A percentile compares a stretch with the other conserved stretches of the same genome.
These are phyloP conservation scores for Scortechinia acanthostroma DNA, from an alignment of 2,329 filamentous ascomycete species.

Conservation along the genomic window DNA sequence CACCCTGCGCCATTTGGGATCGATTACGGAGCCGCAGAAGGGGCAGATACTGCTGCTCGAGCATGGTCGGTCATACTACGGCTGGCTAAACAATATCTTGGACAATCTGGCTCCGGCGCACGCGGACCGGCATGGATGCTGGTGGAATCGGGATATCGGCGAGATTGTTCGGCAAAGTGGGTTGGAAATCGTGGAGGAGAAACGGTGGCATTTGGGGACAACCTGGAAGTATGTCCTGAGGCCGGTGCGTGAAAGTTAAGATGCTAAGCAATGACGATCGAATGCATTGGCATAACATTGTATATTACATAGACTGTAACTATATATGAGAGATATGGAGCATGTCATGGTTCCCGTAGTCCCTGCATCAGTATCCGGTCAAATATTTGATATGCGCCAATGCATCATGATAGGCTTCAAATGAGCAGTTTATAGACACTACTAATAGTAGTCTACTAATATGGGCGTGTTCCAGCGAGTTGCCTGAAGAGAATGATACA, in stretches of 20 bases:
- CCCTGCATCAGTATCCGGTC: too few relatives aligned
- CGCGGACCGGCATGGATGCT: constrained; percentile 39
- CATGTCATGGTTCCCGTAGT: too few relatives aligned
- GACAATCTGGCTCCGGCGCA: constrained; percentile 35
- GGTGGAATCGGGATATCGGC: constrained; percentile 41
- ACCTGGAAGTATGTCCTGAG: constrained; percentile 32
- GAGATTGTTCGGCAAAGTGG: constrained; percentile 34
- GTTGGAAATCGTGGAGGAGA: constrained; percentile 32
- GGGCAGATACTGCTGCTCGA: constrained; percentile 36
- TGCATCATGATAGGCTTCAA: too few relatives aligned
- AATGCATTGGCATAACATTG: too few relatives aligned
- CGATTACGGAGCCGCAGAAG: constrained; percentile 21
- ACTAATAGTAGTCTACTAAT: too few relatives aligned
- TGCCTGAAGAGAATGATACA: too few relatives aligned
- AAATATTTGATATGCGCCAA: too few relatives aligned
- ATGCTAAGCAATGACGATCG: too few relatives aligned
- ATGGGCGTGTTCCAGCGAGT: too few relatives aligned
- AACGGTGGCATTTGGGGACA: constrained; percentile 35
- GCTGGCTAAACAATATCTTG: constrained; percentile 33
- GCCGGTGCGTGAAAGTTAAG: constrained; percentile 14
- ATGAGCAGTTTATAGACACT: too few relatives aligned
- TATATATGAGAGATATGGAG: too few relatives aligned
- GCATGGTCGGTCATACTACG: constrained; percentile 34
- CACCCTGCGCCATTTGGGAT: constrained; percentile 27
- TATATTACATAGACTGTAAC: too few relatives aligned